These are phyloP conservation scores for Dioscorea zingiberensis DNA, from an alignment of 106 monocot species.

Conservation along the genomic window DNA sequence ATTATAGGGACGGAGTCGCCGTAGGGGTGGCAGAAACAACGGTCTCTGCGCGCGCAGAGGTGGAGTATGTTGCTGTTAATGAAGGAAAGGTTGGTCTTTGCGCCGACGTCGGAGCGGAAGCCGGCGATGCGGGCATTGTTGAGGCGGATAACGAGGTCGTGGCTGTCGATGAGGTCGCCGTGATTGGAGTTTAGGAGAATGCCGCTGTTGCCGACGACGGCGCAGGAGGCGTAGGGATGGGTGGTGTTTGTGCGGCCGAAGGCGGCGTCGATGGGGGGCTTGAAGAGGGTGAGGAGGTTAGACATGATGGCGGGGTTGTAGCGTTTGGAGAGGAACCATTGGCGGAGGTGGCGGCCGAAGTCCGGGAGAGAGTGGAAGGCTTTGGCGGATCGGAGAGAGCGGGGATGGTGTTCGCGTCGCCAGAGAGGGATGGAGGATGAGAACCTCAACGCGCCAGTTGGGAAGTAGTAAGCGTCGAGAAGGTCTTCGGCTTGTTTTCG, in stretches of 20 bases:
- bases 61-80: constrained; percentile 54
- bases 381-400: neutral
- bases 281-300: constrained; percentile 4
- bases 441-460: too few species aligned
- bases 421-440: too few species aligned
- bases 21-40: constrained; percentile 47
- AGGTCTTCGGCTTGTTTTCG: constrained; percentile 9
- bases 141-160: constrained; percentile 45
- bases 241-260: neutral
- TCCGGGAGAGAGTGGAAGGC: neutral
- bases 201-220: constrained; percentile 65
- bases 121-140: constrained; percentile 43
- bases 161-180: constrained; percentile 32
- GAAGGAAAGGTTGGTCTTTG: constrained; percentile 39
- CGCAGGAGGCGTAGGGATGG: constrained; percentile 29
- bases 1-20: constrained; percentile 30
- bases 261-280: constrained; percentile 8
- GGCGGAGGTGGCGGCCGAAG: constrained; percentile 12
- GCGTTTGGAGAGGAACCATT: neutral
- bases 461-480: constrained; percentile 5
- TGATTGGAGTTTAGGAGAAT: constrained; percentile 22
- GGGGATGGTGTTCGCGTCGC: neutral
- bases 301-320: constrained; percentile 3
- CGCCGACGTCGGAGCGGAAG: constrained; percentile 36
- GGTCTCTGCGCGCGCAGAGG: constrained; percentile 15